Evolutionary conservation across 139 green algal genomes (phyloP).

Genomic region (Haematococcus sp.): DNA sequence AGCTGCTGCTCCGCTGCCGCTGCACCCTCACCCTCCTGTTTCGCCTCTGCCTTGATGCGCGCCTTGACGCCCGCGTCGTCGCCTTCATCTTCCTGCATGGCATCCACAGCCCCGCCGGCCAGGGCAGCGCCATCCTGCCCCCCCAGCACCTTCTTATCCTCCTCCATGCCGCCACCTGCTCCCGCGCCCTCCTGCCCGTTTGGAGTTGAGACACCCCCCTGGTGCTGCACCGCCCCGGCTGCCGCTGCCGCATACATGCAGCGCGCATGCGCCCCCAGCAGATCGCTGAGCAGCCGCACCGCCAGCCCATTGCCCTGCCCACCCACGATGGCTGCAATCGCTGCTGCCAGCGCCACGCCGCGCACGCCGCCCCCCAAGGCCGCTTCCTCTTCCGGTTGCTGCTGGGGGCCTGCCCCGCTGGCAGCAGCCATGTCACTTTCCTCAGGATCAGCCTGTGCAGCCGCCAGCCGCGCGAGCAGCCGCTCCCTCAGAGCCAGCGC

Average conservation of each 20-base stretch:
- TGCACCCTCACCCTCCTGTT: background rate
- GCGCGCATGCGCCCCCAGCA: background rate
- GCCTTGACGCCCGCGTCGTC: background rate
- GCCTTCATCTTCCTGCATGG: background rate
- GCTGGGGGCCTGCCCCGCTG: too few species aligned
- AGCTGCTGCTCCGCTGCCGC: background rate
- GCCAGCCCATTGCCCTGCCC: background rate
- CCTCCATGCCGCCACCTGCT: background rate
- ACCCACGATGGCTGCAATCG: background rate
- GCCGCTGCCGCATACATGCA: too few species aligned
- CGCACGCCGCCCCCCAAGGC: too few species aligned
- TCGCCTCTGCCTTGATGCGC: background rate
- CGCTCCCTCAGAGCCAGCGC: background rate
- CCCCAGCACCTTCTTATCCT: background rate
- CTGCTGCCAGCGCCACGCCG: background rate
- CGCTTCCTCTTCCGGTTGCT: too few species aligned
- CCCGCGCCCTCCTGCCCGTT: background rate
- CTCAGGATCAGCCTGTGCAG: background rate
- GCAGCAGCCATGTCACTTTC: too few species aligned
- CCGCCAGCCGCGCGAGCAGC: background rate
- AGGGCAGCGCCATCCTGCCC: background rate
- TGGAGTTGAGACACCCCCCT: background rate
- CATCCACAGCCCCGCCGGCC: background rate
- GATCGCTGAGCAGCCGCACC: background rate
- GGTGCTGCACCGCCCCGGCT: background rate